Conservation (phyloP, 345 rosid species). For the Cochlearia excelsa region DNA sequence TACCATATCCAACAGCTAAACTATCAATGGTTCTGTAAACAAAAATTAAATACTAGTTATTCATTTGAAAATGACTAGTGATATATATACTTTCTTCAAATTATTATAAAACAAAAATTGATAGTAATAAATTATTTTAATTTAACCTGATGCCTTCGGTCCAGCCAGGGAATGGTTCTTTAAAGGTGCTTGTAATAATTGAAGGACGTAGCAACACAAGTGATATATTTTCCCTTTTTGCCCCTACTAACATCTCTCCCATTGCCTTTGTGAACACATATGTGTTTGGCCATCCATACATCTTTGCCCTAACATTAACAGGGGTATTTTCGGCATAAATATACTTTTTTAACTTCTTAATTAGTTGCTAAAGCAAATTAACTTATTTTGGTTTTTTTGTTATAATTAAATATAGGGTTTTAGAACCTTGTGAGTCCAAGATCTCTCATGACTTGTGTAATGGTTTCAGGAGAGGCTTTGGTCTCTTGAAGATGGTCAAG, state of each 20-base stretch:
- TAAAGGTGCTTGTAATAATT: conserved; percentile 47
- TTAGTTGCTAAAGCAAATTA: too few relatives aligned
- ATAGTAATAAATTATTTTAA: too few relatives aligned
- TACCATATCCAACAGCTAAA: conserved; percentile 65
- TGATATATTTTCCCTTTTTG: conserved; percentile 39
- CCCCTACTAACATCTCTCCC: conserved; percentile 52
- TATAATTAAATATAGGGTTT: neutral
- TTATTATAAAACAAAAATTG: too few relatives aligned
- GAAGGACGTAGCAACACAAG: conserved; percentile 45
- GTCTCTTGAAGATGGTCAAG: conserved; percentile 41
- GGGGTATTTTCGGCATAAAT: too few relatives aligned
- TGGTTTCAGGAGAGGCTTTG: conserved; percentile 40
- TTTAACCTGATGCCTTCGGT: conserved; percentile 51
- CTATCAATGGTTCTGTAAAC: conserved; percentile 75
- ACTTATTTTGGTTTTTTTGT: too few relatives aligned
- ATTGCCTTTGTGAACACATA: conserved; percentile 56
- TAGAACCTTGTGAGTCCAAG: conserved; percentile 56
- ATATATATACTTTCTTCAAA: too few relatives aligned
- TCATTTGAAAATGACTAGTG: too few relatives aligned
- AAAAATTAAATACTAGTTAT: too few relatives aligned
- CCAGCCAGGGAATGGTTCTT: conserved; percentile 62
- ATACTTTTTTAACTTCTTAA: too few relatives aligned
- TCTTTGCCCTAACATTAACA: conserved; percentile 39
- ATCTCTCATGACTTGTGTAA: conserved; percentile 52
- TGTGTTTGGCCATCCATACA: conserved; percentile 55